Evolutionary conservation across 1,284 basidiomycete species (phyloP), one percentile per base, ranked within the genome.

Genomic region (Cutaneotrichosporon spelunceum): DNA sequence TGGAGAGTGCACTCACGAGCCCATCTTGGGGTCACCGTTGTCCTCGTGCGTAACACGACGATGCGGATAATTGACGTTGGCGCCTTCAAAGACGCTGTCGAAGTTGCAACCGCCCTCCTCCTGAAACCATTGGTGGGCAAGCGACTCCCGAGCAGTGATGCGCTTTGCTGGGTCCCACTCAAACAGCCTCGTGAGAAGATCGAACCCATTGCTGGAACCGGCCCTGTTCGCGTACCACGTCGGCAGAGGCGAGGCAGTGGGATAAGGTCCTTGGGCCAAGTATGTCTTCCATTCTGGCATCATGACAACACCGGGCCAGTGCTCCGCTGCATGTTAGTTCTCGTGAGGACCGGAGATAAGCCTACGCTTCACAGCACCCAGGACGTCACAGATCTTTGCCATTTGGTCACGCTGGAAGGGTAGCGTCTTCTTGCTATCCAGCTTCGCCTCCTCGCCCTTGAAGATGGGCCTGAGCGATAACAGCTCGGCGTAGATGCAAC

Each of bases 381-480:
- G 80, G 0, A 99, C 88, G 67, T 99, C 96, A 63, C 97, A 89
- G 47, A 99, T 97, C 79, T 92, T 93, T 34, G 90, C 81, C 66
- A 99, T 83, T 72, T 99, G 96, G 78, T 99, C 95, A 59, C 88
- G 84, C 77, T 96, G 94, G 74, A 96, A 97, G 0, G 93, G 94
- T 0, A 96, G 87, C 66, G 88, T 91, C 83, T 94, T 94, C 66
- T 78, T 79, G 49, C 70, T 73, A 68, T 97, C 93, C 62, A 97
- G 81, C 78, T 98, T 98, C 7, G 94, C 95, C 78, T 99, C 96
- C 77, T 99, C 96, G 14, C 96, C 96, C 76, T 99, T 99, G 83
- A 99, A 99, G 69, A 99, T 97, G 0, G 96, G 96, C 10, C 95
- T 82, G 19, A 98, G 80, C 61, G 91, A 93, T 0, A 96, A 85